Evolutionary conservation across 2,329 filamentous ascomycete genomes (phyloP).

Genomic region (Fusarium praegraminearum): DNA sequence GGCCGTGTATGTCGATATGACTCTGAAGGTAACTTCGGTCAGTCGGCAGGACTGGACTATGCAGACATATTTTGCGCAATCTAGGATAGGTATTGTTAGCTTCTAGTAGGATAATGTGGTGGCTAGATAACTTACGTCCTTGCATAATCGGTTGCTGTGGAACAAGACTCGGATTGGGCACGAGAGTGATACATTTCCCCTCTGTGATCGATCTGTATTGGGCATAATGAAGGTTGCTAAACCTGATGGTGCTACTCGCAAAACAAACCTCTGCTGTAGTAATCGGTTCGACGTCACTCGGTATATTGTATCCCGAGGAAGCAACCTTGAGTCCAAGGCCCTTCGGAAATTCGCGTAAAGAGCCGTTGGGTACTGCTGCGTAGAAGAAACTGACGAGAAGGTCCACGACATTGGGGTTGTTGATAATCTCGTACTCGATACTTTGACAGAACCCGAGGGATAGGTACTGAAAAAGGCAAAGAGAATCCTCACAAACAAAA

Average conservation of each 20-base stretch:
- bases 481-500: slow-evolving; percentile 78
- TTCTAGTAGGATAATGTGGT: background rate
- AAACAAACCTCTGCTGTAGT: slow-evolving; percentile 34
- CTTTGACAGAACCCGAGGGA: slow-evolving; percentile 85
- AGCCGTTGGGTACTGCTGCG: slow-evolving; percentile 59
- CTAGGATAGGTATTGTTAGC: slow-evolving; percentile 22
- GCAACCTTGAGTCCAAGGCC: slow-evolving; percentile 57
- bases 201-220: slow-evolving; percentile 30
- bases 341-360: slow-evolving; percentile 58
- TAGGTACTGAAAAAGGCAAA: slow-evolving; percentile 93
- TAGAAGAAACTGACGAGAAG: slow-evolving; percentile 87
- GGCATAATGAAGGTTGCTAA: slow-evolving; percentile 23
- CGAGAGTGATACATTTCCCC: slow-evolving; percentile 37
- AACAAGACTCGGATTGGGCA: background rate
- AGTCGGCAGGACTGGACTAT: slow-evolving; percentile 21
- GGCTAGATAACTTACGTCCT: slow-evolving; percentile 18
- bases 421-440: slow-evolving; percentile 85
- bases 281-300: slow-evolving; percentile 1
- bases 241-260: slow-evolving; percentile 22
- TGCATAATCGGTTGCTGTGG: slow-evolving; percentile 10
- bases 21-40: slow-evolving; percentile 23
- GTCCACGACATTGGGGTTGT: slow-evolving; percentile 85
- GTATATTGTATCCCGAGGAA: slow-evolving; percentile 9
- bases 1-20: slow-evolving; percentile 20
- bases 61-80: slow-evolving; percentile 36